Evolutionary conservation across 2,329 filamentous ascomycete species (phyloP).

Genomic region (Macrophomina phaseolina): DNA sequence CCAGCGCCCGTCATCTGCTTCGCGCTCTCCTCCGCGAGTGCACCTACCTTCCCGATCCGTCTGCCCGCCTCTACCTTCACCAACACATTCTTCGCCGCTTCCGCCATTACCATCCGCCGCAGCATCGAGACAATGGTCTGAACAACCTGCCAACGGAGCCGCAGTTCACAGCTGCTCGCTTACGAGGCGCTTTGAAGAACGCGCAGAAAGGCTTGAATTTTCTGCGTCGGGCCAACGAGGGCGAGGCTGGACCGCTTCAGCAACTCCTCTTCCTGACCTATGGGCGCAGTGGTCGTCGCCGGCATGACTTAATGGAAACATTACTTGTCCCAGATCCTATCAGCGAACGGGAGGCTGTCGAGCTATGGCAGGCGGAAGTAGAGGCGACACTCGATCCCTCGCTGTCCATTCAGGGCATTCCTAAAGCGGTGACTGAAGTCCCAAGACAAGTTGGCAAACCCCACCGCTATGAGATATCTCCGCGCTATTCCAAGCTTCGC

Average conservation of each 20-base stretch:
- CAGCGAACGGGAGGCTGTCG: conserved; percentile 5
- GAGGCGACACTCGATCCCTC: conserved; percentile 2
- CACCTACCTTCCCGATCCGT: conserved; percentile 65
- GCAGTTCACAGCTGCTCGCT: conserved; percentile 21
- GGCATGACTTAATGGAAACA: conserved; percentile 52
- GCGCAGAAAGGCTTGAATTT: conserved; percentile 48
- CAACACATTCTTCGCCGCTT: conserved; percentile 57
- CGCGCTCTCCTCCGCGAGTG: conserved; percentile 64
- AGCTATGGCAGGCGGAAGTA: conserved; percentile 6
- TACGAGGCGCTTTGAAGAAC: conserved; percentile 16
- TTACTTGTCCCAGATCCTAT: conserved; percentile 16
- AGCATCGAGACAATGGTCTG: not conserved
- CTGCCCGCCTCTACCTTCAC: conserved; percentile 57
- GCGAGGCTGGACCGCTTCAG: conserved; percentile 56
- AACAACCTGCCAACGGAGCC: not conserved
- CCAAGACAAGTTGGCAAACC: conserved; percentile 5
- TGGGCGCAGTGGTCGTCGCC: conserved; percentile 60
- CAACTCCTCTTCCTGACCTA: conserved; percentile 62
- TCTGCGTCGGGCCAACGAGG: conserved; percentile 62
- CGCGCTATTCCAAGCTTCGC: conserved; percentile 40
- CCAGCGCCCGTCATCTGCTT: conserved; percentile 50
- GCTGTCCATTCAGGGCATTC: not conserved
- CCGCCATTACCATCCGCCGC: conserved; percentile 47
- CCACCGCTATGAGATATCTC: conserved; percentile 33
- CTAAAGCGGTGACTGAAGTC: not conserved